Base-by-base conservation (phyloP, 1,284 basidiomycete genomes). In the Polyporus tsugae region DNA sequence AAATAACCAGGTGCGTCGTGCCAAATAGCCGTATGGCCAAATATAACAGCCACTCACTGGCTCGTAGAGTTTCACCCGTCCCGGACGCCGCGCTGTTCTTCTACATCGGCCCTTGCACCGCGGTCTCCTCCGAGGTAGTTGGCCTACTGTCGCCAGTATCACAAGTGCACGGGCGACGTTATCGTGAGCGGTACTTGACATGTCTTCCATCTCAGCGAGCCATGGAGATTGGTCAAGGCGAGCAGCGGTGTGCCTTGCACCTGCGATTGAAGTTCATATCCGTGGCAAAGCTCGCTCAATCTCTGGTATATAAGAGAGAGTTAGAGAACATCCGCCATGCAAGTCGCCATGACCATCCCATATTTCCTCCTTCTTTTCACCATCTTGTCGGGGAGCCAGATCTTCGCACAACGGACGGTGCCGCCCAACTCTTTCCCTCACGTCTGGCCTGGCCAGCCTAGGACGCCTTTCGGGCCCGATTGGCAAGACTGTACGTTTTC, bases 401-500 rank as follows among this genome's bases (percentile, higher is more conserved):
- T 49, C 46, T 25, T 25, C 46, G 46, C 22, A 4, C 46, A 49
- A 25, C 10, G 22, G 10, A 10, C 46, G 11, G 4, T 22, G 10
- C 46, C 46, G 22, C 72, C 72, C 22, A 71, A 70, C 57, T 68
- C 72, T 17, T 73, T 73, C 63, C 76, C 76, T 64, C 74, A 75
- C 25, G 71, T 67, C 11, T 75, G 74, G 72, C 73, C 74, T 17
- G 73, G 73, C 19, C 71, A 74, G 61, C 74, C 74, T 6, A 65
- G 46, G 5, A 73, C 71, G 7, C 71, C 73, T 62, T 80, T 78
- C 68, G 75, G 77, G 61, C 69, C 77, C 17, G 75, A 72, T 22
- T 80, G 79, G 78, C 78, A 80, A 63, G 68, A 74, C 38, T 78
- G 78, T 80, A 63, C 55, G 76, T 72, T 38, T 52, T 25, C 15